A percentile compares a stretch with the other conserved stretches of the same genome.
Conservation (phyloP, 441 rosid species). For the Daphne laureola region DNA sequence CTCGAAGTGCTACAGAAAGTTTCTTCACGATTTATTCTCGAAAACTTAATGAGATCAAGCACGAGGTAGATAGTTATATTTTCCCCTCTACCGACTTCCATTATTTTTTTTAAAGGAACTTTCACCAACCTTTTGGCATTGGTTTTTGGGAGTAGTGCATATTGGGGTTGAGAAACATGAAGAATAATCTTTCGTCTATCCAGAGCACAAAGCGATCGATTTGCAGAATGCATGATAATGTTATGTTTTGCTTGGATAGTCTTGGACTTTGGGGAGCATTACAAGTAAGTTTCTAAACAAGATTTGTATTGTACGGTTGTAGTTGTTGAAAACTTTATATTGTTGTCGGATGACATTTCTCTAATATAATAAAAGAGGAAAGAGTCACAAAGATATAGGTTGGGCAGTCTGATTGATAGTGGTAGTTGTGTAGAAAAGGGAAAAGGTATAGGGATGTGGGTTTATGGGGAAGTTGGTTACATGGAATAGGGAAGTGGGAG, state of each 20-base stretch:
- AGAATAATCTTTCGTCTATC: conserved; percentile 36
- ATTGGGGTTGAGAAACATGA: conserved; percentile 41
- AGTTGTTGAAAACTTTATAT: too few species aligned
- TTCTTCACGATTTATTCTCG: conserved; percentile 20
- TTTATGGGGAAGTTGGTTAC: too few species aligned
- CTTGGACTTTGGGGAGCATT: conserved; percentile 89
- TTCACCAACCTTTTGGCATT: conserved; percentile 13
- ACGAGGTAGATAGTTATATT: conserved; percentile 40
- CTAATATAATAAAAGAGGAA: too few species aligned
- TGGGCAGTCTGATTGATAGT: too few species aligned
- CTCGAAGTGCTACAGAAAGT: conserved; percentile 23
- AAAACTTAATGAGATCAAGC: conserved; percentile 53
- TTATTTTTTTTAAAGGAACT: conserved; percentile 16
- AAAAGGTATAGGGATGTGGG: too few species aligned
- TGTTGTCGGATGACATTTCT: too few species aligned
- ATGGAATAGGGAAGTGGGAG: too few species aligned
- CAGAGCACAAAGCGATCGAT: conserved; percentile 54
- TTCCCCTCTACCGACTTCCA: conserved; percentile 14
- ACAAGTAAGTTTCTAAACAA: conserved; percentile 42
- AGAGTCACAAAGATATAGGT: too few species aligned
- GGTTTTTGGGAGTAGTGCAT: conserved; percentile 52
- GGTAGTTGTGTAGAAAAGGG: too few species aligned
- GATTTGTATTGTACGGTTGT: neutral
- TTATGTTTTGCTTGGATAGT: conserved; percentile 53
- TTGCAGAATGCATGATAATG: conserved; percentile 59